phyloP scores from a whole-genome alignment of 31 red algal species.

The Porphyra umbilicalis region DNA sequence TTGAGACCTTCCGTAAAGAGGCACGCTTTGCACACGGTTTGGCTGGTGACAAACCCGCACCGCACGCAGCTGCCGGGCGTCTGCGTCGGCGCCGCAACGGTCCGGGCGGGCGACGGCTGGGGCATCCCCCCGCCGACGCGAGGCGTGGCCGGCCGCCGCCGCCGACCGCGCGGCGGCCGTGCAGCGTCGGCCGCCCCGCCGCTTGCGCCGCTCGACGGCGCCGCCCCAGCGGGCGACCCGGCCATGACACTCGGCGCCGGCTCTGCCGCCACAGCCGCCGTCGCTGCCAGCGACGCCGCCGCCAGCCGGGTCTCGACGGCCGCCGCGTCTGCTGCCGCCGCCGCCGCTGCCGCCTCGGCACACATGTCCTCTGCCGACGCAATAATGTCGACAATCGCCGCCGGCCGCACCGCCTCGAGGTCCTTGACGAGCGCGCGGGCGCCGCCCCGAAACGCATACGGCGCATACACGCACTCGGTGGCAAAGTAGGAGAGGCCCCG shows the following conservation, averaged over 20 bases:
- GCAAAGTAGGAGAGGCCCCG: slow-evolving; percentile 94
- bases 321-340: slow-evolving; percentile 2
- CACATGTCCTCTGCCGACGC: slow-evolving; percentile 46
- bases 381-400: slow-evolving; percentile 67
- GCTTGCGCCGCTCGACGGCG: slow-evolving; percentile 27
- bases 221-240: not conserved
- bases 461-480: slow-evolving; percentile 94
- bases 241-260: slow-evolving; percentile 1
- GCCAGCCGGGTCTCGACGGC: not conserved
- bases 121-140: not conserved
- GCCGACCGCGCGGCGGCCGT: not conserved
- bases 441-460: slow-evolving; percentile 77
- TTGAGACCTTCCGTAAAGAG: slow-evolving; percentile 66
- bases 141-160: not conserved
- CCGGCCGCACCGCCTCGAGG: slow-evolving; percentile 64
- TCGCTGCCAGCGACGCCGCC: slow-evolving; percentile 1
- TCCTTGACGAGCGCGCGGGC: slow-evolving; percentile 84
- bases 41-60: slow-evolving; percentile 75
- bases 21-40: slow-evolving; percentile 82
- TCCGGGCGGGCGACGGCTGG: not conserved
- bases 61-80: slow-evolving; percentile 38
- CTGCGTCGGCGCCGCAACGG: slow-evolving; percentile 6
- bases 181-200: not conserved
- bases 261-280: slow-evolving; percentile 5
- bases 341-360: slow-evolving; percentile 18